Conservation (phyloP, 2,329 filamentous ascomycete genomes). For the Botrytis galanthina region DNA sequence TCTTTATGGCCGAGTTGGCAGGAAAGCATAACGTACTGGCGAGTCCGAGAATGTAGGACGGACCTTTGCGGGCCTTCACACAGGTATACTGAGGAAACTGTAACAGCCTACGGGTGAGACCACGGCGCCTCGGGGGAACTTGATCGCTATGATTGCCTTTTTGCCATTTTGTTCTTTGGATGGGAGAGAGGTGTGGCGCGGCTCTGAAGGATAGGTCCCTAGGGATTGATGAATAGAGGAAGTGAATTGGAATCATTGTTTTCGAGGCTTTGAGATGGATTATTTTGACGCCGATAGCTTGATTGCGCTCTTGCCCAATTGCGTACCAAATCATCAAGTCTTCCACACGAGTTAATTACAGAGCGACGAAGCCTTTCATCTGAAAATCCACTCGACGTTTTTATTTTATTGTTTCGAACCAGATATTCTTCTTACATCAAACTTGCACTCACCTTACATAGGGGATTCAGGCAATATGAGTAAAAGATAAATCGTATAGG, state of each 20-base stretch:
- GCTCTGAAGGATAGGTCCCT: neutral
- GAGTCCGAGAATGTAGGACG: slow-evolving; percentile 3
- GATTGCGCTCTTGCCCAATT: neutral
- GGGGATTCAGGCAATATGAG: neutral
- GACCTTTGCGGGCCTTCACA: slow-evolving; percentile 5
- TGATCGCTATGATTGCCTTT: neutral
- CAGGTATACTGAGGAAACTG: slow-evolving; percentile 8
- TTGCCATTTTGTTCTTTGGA: neutral
- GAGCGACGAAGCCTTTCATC: neutral
- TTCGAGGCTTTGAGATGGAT: neutral
- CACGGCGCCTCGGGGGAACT: neutral
- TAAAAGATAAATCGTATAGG: neutral
- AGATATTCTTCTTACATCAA: neutral
- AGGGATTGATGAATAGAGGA: neutral
- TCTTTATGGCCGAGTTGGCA: neutral
- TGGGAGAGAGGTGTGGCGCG: neutral
- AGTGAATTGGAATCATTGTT: neutral
- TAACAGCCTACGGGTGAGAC: neutral
- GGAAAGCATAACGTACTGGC: neutral
- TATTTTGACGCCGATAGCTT: neutral
- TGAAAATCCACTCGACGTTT: neutral
- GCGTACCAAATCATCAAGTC: neutral
- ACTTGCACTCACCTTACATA: neutral
- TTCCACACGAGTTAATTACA: neutral
- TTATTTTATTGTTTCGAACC: neutral